phyloP scores from a whole-genome alignment of 1,139 yeast species.

The Yamadazyma epiphylla region DNA sequence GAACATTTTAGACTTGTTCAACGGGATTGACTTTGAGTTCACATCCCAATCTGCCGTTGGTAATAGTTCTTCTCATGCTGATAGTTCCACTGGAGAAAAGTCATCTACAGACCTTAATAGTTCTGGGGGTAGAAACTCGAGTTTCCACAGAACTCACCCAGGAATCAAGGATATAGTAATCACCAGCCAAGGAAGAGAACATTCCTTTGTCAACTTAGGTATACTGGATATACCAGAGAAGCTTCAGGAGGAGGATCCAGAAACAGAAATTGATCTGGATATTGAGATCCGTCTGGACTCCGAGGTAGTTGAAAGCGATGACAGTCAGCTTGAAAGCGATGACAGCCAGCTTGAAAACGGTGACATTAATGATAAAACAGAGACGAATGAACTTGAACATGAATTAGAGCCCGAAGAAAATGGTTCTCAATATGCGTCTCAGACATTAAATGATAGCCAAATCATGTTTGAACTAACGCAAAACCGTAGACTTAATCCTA shows the following conservation, averaged over 20 bases:
- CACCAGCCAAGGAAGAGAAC: neutral
- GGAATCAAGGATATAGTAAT: too few relatives aligned
- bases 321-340: slow-evolving; percentile 5
- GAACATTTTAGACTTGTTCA: neutral
- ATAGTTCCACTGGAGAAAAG: neutral
- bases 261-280: slow-evolving; percentile 2
- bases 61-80: neutral
- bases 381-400: slow-evolving; percentile 4
- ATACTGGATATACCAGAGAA: neutral
- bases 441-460: slow-evolving; percentile 7
- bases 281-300: slow-evolving; percentile 4
- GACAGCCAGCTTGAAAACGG: slow-evolving; percentile 10
- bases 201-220: too few relatives aligned
- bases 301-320: slow-evolving; percentile 9
- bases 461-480: slow-evolving; percentile 6
- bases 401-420: neutral
- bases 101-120: neutral
- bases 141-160: too few relatives aligned
- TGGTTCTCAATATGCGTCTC: slow-evolving; percentile 1
- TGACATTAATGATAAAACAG: slow-evolving; percentile 6
- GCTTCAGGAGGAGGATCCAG: slow-evolving; percentile 1
- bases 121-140: neutral
- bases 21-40: neutral
- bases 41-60: neutral
- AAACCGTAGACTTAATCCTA: slow-evolving; percentile 1